Evolutionary conservation across 495 filamentous ascomycete genomes (phyloP), one percentile per base, ranked within the genome.

Genomic region (Penicillium arizonense): DNA sequence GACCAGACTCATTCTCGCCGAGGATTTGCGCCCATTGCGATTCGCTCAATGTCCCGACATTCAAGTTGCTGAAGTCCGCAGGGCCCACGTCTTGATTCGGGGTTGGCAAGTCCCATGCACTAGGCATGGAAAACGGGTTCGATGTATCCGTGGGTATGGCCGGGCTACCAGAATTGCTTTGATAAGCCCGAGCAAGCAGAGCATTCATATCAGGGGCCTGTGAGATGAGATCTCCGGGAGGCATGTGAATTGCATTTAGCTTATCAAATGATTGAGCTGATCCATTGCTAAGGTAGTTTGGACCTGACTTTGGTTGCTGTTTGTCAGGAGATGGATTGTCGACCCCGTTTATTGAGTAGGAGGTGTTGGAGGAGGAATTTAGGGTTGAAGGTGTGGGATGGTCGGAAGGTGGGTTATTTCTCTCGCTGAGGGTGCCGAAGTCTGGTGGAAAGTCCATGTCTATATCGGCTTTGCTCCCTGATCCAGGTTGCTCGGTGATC

Each of bases 21-120:
- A 72, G 32, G 1, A 73, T 64, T 23, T 73, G 65, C 2, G 69
- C 69, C 69, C 72, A 74, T 36, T 76, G 71, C 13, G 60, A 61
- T 11, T 69, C 68, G 44, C 41, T 67, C 28, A 74, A 53, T 7
- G 56, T 39, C 24, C 69, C 62, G 14, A 71, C 51, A 8, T 57
- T 58, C 3, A 61, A 11, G 39, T 35, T 52, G 12, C 50, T 59
- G 34, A 66, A 58, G 41, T 64, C 62, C 30, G 55, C 36, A 35
- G 55, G 59, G 30, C 46, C 48, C 14, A 54, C 14, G 11, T 57
- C 62, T 1, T 57, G 30, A 42, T 42, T 52, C 2, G 57, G 38
- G 0, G 55, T 46, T n/a, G 60, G 23, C 40, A 68, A 49, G 23
- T 72, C 64, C 68, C 68, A 69, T 5, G 48, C 35, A 35, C 65